These are phyloP conservation scores for Moesziomyces sp. DNA, from an alignment of 1,284 basidiomycete species.

Conservation along the genomic window DNA sequence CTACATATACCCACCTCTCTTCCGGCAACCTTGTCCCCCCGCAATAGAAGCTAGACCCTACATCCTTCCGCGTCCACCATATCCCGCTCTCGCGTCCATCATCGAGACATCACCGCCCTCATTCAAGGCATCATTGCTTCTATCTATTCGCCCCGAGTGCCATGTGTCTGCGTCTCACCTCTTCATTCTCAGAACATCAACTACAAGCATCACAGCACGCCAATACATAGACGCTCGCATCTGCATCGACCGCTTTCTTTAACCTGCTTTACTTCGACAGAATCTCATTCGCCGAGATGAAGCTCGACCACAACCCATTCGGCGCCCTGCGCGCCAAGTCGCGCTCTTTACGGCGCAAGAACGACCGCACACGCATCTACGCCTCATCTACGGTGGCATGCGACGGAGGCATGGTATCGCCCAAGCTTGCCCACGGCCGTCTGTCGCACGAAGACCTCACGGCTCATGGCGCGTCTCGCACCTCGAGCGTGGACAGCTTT, in stretches of 20 bases:
- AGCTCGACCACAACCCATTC: conserved; percentile 35
- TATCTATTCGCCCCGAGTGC: neutral
- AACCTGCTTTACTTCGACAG: neutral
- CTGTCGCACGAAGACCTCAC: conserved; percentile 20
- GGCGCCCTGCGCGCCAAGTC: conserved; percentile 29
- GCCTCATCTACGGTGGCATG: conserved; percentile 24
- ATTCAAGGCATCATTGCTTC: neutral
- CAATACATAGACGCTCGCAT: neutral
- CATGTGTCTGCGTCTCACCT: conserved; percentile 10
- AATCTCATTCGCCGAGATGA: conserved; percentile 15
- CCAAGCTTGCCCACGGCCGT: conserved; percentile 10
- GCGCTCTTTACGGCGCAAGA: conserved; percentile 30
- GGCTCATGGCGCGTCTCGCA: conserved; percentile 6
- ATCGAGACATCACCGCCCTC: neutral
- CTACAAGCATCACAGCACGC: neutral
- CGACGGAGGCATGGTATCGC: conserved; percentile 15
- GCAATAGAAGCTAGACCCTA: neutral
- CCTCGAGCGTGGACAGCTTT: conserved; percentile 17
- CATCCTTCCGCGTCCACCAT: neutral
- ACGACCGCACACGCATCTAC: conserved; percentile 29
- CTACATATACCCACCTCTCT: neutral
- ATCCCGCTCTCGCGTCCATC: neutral
- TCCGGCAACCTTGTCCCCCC: neutral
- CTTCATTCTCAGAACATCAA: neutral
- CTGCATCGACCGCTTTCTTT: neutral